phyloP scores from a whole-genome alignment of 352 stramenopile species.

The Globisporangium iwayamae region DNA sequence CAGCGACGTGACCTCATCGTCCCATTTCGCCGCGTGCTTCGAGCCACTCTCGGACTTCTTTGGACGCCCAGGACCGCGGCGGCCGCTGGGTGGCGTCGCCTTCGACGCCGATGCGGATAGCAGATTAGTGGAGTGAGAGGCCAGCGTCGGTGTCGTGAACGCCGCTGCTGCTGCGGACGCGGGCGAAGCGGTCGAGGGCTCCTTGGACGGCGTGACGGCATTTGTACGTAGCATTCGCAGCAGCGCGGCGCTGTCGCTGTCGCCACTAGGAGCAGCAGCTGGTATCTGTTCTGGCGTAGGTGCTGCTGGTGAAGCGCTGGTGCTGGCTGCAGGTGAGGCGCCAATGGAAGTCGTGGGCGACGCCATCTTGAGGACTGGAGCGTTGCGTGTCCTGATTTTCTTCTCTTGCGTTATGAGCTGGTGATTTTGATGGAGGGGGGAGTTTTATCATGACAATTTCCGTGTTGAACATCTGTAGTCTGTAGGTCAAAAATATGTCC shows the following conservation, averaged over 20 bases:
- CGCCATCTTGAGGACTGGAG: not conserved
- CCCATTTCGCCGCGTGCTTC: constrained; percentile 12
- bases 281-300: too few species aligned
- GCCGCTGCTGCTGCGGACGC: not conserved
- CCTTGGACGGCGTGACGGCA: not conserved
- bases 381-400: too few species aligned
- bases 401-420: too few species aligned
- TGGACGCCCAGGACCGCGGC: constrained; percentile 10
- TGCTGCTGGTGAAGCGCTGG: not conserved
- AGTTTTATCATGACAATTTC: too few species aligned
- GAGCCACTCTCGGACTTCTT: constrained; percentile 11
- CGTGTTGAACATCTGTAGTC: too few species aligned
- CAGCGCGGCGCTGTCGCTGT: constrained; percentile 15
- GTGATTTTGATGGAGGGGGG: too few species aligned
- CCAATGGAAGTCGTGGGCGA: not conserved
- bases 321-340: too few species aligned
- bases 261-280: not conserved
- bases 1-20: constrained; percentile 12
- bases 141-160: not conserved
- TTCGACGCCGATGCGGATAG: not conserved
- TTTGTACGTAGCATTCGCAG: constrained; percentile 15
- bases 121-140: not conserved
- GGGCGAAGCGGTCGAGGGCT: not conserved
- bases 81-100: not conserved
- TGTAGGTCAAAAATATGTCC: too few species aligned